A percentile compares a stretch with the other conserved stretches of the same genome.
These are phyloP conservation scores for Penicillium sp. DNA, from an alignment of 2,329 filamentous ascomycete species.

Conservation along the genomic window DNA sequence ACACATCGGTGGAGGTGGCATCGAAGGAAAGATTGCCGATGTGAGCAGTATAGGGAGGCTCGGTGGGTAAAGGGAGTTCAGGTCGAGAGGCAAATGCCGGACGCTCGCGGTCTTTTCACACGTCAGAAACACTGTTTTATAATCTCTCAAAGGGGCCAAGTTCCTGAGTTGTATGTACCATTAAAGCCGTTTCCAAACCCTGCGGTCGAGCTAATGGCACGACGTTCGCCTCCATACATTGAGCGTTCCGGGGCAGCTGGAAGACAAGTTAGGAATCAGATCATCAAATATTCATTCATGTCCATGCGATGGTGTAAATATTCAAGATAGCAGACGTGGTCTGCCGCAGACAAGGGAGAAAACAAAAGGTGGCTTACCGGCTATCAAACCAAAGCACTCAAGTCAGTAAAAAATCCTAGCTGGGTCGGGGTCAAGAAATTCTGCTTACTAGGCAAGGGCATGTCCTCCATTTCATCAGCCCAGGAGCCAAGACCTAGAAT, in stretches of 20 bases:
- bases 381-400: constrained; percentile 19
- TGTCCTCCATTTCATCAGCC: constrained; percentile 98
- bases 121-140: constrained; percentile 17
- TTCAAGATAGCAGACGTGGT: not conserved
- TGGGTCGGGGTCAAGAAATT: not conserved
- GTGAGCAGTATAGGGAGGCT: constrained; percentile 93
- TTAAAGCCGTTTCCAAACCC: constrained; percentile 35
- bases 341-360: not conserved
- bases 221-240: constrained; percentile 48
- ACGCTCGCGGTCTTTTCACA: constrained; percentile 32
- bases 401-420: constrained; percentile 10
- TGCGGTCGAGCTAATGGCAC: constrained; percentile 42
- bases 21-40: constrained; percentile 97
- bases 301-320: not conserved
- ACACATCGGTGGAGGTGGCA: constrained; percentile 76
- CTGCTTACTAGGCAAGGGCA: constrained; percentile 66
- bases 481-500: constrained; percentile 81
- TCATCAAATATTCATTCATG: not conserved
- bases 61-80: constrained; percentile 78
- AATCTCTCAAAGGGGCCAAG: not conserved
- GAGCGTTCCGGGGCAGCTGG: constrained; percentile 38
- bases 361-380: constrained; percentile 22
- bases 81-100: constrained; percentile 52
- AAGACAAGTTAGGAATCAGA: not conserved
- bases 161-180: constrained; percentile 23